These are phyloP conservation scores for Chlamydomonas sp. DNA, from an alignment of 139 green algal species.

Conservation along the genomic window DNA sequence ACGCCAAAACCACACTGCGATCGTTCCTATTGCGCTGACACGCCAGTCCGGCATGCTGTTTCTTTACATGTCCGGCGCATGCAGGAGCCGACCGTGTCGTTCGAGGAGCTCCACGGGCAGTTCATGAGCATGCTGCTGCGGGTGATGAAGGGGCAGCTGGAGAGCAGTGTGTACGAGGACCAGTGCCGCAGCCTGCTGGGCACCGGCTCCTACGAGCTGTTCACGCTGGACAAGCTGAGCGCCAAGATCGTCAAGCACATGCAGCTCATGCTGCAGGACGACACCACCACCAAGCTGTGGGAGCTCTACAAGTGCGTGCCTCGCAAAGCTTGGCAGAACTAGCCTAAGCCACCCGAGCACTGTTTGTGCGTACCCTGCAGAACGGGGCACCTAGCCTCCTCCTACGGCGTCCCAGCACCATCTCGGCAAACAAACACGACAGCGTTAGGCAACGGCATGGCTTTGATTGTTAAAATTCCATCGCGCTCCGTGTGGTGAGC, in stretches of 20 bases:
- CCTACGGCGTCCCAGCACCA: too few relatives aligned
- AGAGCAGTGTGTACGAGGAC: conserved; percentile 75
- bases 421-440: too few relatives aligned
- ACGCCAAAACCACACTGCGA: too few relatives aligned
- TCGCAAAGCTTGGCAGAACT: background rate
- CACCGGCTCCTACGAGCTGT: conserved; percentile 92
- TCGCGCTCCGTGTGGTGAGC: background rate
- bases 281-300: conserved; percentile 60
- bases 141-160: conserved; percentile 64
- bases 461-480: too few relatives aligned
- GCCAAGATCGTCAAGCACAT: conserved; percentile 92
- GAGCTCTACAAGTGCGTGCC: conserved; percentile 41
- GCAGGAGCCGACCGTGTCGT: conserved; percentile 42
- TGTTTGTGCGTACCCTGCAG: too few relatives aligned
- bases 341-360: too few relatives aligned
- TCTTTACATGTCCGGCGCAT: background rate
- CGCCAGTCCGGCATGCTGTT: too few relatives aligned
- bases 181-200: conserved; percentile 74
- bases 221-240: conserved; percentile 97
- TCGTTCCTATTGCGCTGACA: too few relatives aligned
- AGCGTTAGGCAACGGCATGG: too few relatives aligned
- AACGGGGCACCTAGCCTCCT: too few relatives aligned
- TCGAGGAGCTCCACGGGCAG: conserved; percentile 52
- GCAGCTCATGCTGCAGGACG: conserved; percentile 74
- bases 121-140: conserved; percentile 64